These are phyloP conservation scores for Pseudopyricularia cyperi DNA, from an alignment of 2,329 filamentous ascomycete species.

Conservation along the genomic window DNA sequence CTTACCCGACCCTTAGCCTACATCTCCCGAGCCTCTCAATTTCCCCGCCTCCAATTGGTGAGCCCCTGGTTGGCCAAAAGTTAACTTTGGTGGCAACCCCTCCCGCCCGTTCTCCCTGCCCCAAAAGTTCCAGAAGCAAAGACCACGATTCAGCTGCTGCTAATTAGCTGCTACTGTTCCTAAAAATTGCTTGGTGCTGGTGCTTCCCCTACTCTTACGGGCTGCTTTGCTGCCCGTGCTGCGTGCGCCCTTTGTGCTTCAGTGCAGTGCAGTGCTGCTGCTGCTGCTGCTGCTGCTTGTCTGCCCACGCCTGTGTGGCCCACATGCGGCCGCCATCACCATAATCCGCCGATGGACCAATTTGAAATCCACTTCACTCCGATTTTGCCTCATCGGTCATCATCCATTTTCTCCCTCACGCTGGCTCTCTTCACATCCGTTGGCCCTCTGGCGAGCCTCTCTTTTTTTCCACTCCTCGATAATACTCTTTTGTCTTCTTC, in stretches of 20 bases:
- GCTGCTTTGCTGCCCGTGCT: background rate
- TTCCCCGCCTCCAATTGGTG: background rate
- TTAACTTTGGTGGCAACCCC: conserved; percentile 2
- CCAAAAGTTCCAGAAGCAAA: background rate
- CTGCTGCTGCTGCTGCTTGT: conserved; percentile 6
- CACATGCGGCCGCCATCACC: conserved; percentile 10
- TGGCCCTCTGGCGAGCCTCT: background rate
- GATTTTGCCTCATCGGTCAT: no score
- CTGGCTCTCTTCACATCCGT: background rate
- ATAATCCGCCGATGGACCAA: conserved; percentile 15
- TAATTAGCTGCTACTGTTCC: no score
- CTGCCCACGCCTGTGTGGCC: conserved; percentile 9
- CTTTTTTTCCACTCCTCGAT: background rate
- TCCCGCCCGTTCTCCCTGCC: conserved; percentile 1
- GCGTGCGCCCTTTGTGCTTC: no score
- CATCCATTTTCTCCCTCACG: background rate
- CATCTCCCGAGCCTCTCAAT: no score
- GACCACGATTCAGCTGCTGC: background rate
- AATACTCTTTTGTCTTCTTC: conserved; percentile 1
- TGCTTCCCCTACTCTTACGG: background rate
- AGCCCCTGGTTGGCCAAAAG: background rate
- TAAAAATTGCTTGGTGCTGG: no score
- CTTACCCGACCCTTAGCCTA: no score
- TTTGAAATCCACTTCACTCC: background rate
- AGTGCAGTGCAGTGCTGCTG: background rate